These are phyloP conservation scores for Dimocarpus longan DNA, from an alignment of 345 rosid genomes.

Conservation along the genomic window DNA sequence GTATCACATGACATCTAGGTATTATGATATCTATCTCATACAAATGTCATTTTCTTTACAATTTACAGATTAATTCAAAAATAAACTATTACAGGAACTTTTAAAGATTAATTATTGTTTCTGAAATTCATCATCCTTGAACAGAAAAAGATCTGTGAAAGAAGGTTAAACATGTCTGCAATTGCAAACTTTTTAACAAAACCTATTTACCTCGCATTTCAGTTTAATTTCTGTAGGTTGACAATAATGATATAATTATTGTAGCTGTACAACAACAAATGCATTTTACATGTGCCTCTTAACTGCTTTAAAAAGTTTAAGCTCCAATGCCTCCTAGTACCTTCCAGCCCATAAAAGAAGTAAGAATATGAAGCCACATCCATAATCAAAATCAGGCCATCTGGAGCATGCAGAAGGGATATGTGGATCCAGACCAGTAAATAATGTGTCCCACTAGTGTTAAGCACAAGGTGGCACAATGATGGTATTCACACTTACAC, in stretches of 20 bases:
- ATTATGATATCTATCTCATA: background rate
- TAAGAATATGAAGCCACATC: background rate
- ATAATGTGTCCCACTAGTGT: background rate
- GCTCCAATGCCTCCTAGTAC: conserved; percentile 1
- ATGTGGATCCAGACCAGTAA: background rate
- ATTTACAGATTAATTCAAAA: background rate
- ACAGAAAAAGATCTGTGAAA: background rate
- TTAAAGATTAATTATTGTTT: background rate
- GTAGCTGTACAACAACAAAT: background rate
- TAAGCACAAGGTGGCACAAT: background rate
- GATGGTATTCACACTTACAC: background rate
- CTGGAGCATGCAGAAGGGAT: background rate
- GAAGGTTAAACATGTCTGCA: background rate
- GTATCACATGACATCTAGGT: background rate
- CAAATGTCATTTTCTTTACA: background rate
- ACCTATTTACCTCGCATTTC: background rate
- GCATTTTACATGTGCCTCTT: background rate
- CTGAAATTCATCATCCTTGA: background rate
- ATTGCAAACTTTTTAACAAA: background rate
- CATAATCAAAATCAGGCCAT: background rate
- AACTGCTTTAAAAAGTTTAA: background rate
- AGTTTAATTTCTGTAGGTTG: background rate
- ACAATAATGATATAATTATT: background rate
- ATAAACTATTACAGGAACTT: conserved; percentile 1
- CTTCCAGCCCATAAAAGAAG: background rate